Evolutionary conservation across 2,329 filamentous ascomycete genomes (phyloP), one percentile per base, ranked within the genome.

Genomic region (Claviceps humidiphila): DNA sequence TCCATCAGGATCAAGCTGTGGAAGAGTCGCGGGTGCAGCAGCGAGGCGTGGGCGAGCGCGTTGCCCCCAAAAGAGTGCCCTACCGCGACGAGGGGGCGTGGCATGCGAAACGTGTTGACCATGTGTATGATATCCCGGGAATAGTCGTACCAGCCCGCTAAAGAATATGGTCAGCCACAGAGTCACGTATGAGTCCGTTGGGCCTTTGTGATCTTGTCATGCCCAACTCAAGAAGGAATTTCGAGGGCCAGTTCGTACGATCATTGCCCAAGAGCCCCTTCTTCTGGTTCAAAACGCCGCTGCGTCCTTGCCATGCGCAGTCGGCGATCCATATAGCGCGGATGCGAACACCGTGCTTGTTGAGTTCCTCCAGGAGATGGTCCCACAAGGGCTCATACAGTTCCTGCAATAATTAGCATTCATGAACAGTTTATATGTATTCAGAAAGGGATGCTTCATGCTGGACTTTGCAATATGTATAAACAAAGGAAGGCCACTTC

Each of bases 301-400:
- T 94, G 60, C 80, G 74, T 39, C 90, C 90, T 71, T 96, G 87
- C 64, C 89, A 84, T 34, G 87, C 82, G n/a, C 86, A 80, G 69
- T 97, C 91, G 56, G 88, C 83, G 60, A 95, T 93, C 86, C 87
- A 95, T 59, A 97, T 90, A 56, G 79, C 75, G 53, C 88, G 80
- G 60, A 97, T 87, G 2, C 76, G 74, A 59, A 94, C 79, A 17
- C 81, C 82, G 52, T 75, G 71, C 14, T 68, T 64, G 57, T 77
- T 75, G 5, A 82, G 71, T 17, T 74, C 71, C 17, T 74, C 68
- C 58, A 86, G 73, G 1, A 96, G 72, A 50, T 95, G 88, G 54
- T 91, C 87, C 86, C 89, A 96, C 0, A 96, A 72, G 0, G 91
- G 87, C 61, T 96, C 90, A 63, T 96, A 96, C 2, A 96, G 69